These are phyloP conservation scores for Orbilia quercus DNA, from an alignment of 2,329 filamentous ascomycete genomes.

Conservation along the genomic window DNA sequence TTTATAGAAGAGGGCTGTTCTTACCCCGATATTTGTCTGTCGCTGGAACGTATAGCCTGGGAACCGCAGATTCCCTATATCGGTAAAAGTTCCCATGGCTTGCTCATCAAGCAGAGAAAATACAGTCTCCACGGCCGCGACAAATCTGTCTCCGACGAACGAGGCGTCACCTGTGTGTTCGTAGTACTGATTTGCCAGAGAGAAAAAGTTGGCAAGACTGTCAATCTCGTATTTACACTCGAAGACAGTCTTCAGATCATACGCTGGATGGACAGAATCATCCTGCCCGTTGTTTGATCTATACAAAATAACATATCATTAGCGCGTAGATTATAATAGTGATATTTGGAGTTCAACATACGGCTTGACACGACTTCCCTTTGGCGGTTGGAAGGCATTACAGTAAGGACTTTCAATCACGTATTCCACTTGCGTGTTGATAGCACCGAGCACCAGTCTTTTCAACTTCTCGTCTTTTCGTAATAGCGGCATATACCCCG, in stretches of 20 bases:
- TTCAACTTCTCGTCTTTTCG: constrained; percentile 82
- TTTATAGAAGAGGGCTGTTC: neutral
- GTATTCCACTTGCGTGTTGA: constrained; percentile 91
- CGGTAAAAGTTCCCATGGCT: constrained; percentile 81
- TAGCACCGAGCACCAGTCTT: constrained; percentile 86
- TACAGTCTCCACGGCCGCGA: constrained; percentile 78
- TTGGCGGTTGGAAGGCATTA: constrained; percentile 96
- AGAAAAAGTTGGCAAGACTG: constrained; percentile 90
- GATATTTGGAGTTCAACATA: constrained; percentile 41
- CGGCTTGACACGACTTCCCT: constrained; percentile 78
- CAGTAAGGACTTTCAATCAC: constrained; percentile 96
- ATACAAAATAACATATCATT: neutral
- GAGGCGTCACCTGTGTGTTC: constrained; percentile 79
- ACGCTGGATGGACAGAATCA: constrained; percentile 85
- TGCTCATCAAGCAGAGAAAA: constrained; percentile 81
- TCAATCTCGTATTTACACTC: constrained; percentile 99
- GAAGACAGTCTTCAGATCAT: constrained; percentile 86
- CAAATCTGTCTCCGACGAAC: constrained; percentile 83
- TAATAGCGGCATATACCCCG: constrained; percentile 86
- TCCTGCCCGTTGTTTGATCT: constrained; percentile 79
- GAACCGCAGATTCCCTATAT: constrained; percentile 72
- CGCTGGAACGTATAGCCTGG: constrained; percentile 86
- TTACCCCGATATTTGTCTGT: constrained; percentile 74
- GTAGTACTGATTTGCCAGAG: constrained; percentile 86
- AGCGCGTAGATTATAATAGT: neutral